These are phyloP conservation scores for Pseudonitzschia multistriata DNA, from an alignment of 108 stramenopile genomes.

Conservation along the genomic window DNA sequence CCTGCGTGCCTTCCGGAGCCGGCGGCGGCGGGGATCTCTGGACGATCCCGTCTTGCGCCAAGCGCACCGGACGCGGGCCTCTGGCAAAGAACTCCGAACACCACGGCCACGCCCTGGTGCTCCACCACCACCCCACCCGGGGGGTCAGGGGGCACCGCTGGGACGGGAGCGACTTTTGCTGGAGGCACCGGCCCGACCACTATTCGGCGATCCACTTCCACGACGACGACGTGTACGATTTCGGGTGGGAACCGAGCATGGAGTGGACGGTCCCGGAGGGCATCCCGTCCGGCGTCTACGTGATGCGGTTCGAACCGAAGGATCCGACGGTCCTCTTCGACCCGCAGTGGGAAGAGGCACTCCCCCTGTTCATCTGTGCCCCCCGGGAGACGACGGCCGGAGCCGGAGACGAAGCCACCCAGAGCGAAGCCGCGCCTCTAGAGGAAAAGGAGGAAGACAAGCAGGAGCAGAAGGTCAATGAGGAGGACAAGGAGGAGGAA, in stretches of 20 bases:
- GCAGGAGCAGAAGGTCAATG: too few species aligned
- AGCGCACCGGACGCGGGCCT: neutral
- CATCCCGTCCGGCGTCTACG: slow-evolving; percentile 32
- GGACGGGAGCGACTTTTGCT: slow-evolving; percentile 29
- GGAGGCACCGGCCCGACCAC: slow-evolving; percentile 25
- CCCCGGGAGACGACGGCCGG: neutral
- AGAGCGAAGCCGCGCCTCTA: neutral
- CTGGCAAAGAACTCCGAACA: neutral
- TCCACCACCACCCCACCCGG: slow-evolving; percentile 30
- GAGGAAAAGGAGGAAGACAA: too few species aligned
- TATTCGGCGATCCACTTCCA: slow-evolving; percentile 40
- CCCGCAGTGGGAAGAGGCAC: slow-evolving; percentile 3
- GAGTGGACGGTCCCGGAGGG: slow-evolving; percentile 18
- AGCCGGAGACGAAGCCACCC: neutral
- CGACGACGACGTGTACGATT: slow-evolving; percentile 28
- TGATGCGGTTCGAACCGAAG: slow-evolving; percentile 10
- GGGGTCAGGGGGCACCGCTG: slow-evolving; percentile 27
- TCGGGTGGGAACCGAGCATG: slow-evolving; percentile 15
- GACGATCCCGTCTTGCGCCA: slow-evolving; percentile 14
- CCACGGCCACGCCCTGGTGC: neutral
- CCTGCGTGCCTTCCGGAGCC: neutral
- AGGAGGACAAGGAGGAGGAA: too few species aligned
- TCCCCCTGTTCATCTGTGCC: slow-evolving; percentile 19
- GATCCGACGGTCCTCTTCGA: neutral
- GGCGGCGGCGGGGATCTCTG: neutral